Evolutionary conservation across 2,329 filamentous ascomycete species (phyloP), one percentile per base, ranked within the genome.

Genomic region (Aureobasidium sp.): DNA sequence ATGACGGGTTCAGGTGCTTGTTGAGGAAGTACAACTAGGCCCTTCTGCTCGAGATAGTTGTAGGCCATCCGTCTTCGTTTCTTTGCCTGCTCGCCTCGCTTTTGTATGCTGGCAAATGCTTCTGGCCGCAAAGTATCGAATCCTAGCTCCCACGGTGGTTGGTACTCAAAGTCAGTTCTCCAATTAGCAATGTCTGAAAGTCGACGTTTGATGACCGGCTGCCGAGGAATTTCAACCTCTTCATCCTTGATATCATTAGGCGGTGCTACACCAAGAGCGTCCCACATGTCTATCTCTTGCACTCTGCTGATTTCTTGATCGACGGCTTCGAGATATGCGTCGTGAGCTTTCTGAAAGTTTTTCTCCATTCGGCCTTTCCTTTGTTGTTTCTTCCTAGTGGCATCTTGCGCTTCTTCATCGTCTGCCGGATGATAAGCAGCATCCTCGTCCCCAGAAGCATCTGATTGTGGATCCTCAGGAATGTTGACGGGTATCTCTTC

Each of bases 281-380:
- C 64, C 75, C 78, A 78, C 3, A 85, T 68, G 3, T 68, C 68
- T 1, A 68, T 61, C 66, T 84, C 81, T 66, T 82, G 80, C 25
- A 68, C 65, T 47, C 65, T 70, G 63, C 76, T 79, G 13, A 71
- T 69, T 64, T 76, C 66, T 42, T 71, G 70, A 67, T 86, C 83
- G 29, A 82, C 67, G 1, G 69, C 67, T 60, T 83, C 78, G 27
- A 79, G 73, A 64, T 80, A 77, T 3, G 68, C 65, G 36, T 78
- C 76, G 69, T 80, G 75, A 15, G 62, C 64, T 48, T 63, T 61
- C 15, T 39, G 42, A 6, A 62, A 60, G 29, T 59, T 65, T n/a
- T 52, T 37, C 25, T 36, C 30, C 41, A 39, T 32, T 1, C 39
- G n/a, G n/a, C 55, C 41, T 30, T 54, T 41, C n/a, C 32, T 37